phyloP scores from a whole-genome alignment of 1,139 yeast species.

The Lodderomyces orthopsilosis region DNA sequence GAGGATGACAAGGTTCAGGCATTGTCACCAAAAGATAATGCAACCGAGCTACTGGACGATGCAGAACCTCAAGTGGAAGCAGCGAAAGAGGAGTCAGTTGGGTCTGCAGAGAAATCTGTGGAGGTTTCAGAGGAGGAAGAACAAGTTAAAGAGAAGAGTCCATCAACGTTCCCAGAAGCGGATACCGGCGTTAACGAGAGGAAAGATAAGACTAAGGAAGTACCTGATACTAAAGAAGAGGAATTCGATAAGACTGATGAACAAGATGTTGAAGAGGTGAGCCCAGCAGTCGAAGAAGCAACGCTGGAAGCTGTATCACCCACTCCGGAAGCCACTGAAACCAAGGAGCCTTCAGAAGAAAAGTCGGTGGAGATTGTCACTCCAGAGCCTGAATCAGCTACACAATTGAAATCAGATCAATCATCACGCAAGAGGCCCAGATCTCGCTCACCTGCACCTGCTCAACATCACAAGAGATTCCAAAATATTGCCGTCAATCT shows the following conservation, averaged over 20 bases:
- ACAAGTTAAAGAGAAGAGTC: slow-evolving; percentile 7
- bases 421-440: slow-evolving; percentile 15
- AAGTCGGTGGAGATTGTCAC: not conserved
- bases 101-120: not conserved
- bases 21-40: no score
- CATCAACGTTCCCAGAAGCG: not conserved
- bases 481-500: slow-evolving; percentile 57
- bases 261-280: slow-evolving; percentile 9
- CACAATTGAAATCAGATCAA: not conserved
- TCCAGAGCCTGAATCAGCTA: not conserved
- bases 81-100: slow-evolving; percentile 1
- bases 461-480: slow-evolving; percentile 44
- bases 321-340: not conserved
- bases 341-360: not conserved
- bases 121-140: not conserved
- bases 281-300: not conserved
- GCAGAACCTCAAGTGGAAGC: not conserved
- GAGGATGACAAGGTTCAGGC: no score
- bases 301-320: not conserved
- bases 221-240: not conserved
- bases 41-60: not conserved
- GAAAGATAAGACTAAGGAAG: slow-evolving; percentile 8
- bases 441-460: slow-evolving; percentile 28
- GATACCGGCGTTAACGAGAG: slow-evolving; percentile 3
- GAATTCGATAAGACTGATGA: slow-evolving; percentile 8